Base-by-base conservation (phyloP, 2,329 filamentous ascomycete species). In the Penicillium sp. region DNA sequence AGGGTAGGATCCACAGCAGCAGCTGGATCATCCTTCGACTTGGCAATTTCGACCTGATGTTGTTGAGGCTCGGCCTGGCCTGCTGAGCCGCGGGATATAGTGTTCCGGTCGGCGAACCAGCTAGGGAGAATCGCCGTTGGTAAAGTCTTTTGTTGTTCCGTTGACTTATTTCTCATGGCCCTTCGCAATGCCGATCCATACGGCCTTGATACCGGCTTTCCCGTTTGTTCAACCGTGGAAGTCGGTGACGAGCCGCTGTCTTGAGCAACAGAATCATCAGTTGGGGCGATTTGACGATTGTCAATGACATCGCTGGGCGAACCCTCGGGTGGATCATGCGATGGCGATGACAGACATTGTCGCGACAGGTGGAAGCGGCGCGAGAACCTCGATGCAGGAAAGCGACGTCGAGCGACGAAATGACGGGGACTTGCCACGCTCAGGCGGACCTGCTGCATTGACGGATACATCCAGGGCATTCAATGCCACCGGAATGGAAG, bases 181-280 rank as follows among this genome's bases (percentile, higher is more conserved):
- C 67, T 58, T 20, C 67, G 65, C 26, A 66, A 40, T 5, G 60
- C 65, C 28, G 66, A 69, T 1, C 67, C 66, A 48, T 70, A 69
- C 4, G 64, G 64, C 16, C 54, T 54, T 10, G 54, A 39, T 7
- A 56, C 54, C 11, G 56, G 57, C 21, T 52, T 56, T 25, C 33
- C 49, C 1, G 52, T 19, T 23, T 46, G 54, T 11, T 53, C 48
- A 31, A 33, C 19, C 15, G 11, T 28, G 2, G 50, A 31, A n/a
- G 33, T 19, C 1, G 49, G 16, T 4, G 43, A 36, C 10, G 51
- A 16, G 20, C 39, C 48, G 33, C 53, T 45, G 18, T 46, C n/a
- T n/a, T n/a, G 41, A n/a, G 47, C 11, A 10, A 36, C 14, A n/a
- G 34, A 33, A 9, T 48, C 45, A 14, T 51, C 48, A 16, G 47